Evolutionary conservation across 1,139 yeast species (phyloP), one percentile per base, ranked within the genome.

Genomic region (Diutina catenulata): DNA sequence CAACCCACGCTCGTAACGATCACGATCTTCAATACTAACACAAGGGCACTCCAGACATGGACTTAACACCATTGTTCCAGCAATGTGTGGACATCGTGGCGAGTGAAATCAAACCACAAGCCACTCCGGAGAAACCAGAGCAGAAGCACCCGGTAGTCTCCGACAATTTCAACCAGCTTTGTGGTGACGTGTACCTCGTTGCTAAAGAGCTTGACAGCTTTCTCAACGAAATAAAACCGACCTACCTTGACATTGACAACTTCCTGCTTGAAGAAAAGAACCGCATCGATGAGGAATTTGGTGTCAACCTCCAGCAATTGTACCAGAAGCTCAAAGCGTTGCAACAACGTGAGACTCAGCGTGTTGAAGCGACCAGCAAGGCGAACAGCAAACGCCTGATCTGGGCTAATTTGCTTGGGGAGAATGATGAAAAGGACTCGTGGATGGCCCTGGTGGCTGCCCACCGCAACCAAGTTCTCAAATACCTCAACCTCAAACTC

Each of bases 111-210:
- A 47, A 45, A 1, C n/a, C n/a, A n/a, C n/a, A n/a, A n/a, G n/a
- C n/a, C n/a, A 39, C 41, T 9, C 38, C 45, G 2, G 28, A 32
- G 13, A 25, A 41, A 5, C 41, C 41, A 14, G 46, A 42, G 15
- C 41, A 22, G 15, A 13, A 33, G 5, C 14, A 28, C 32, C 42
- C 26, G 20, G 16, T 39, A 19, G 41, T 44, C 15, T 2, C 59
- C 13, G 84, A 77, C 44, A 60, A 79, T 0, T 76, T 76, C 49
- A 51, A 62, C 31, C 60, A 65, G 39, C 83, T 76, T 47, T 58
- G 74, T 32, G 42, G 48, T 5, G 74, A 71, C 38, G 57, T 76
- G 36, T 62, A 69, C 46, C 43, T 47, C 7, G 63, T 67, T 38
- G 49, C 74, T 13, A 49, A 49, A 8, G 63, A 62, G 31, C 51